Evolutionary conservation across 164 flowering plant species (phyloP), one percentile per base, ranked within the genome.

Genomic region (Tetracentron sinense): DNA sequence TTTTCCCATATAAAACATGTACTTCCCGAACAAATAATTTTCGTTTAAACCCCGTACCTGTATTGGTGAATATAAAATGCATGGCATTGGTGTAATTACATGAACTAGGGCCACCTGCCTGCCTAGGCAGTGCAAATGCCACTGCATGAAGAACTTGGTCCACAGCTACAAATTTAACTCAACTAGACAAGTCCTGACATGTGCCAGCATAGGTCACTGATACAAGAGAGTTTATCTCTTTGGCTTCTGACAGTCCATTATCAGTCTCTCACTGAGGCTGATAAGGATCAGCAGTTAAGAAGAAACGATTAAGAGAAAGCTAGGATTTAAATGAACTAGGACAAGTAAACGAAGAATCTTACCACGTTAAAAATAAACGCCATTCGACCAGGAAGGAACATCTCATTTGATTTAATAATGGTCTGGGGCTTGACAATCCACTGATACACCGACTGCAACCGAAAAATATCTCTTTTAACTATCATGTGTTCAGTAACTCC

Each of bases 371-470:
- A 94, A 54, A 94, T 81, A 76, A 86, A 94, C 33, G 97, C 63
- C 97, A 91, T 94, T 63, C 98, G 79, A 64, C 95, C 95, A 69
- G 98, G 97, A 69, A 91, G 95, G 67, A 94, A 94, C 98, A 91
- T 91, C 80, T 94, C 98, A 74, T 91, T 94, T 54, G 88, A 65
- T 78, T 94, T 94, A 60, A 86, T 58, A 44, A 68, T 56, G 4
- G 84, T 81, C 68, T 88, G 96, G 26, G 98, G 98, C 79, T 89
- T 94, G 72, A 94, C 92, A 57, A 86, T 87, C 84, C 91, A 91
- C 68, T 94, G 87, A 69, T 94, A 91, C 10, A 91, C 83, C 0
- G 97, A 85, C 98, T 94, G 90, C 55, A 78, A 73, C 15, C 42
- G 52, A 7, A 33, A 58, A 35, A 61, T 14, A 29, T 50, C 17